A percentile compares a stretch with the other conserved stretches of the same genome.
phyloP scores from a whole-genome alignment of 2,329 filamentous ascomycete species.

The Pyrenophora tritici-repentis region DNA sequence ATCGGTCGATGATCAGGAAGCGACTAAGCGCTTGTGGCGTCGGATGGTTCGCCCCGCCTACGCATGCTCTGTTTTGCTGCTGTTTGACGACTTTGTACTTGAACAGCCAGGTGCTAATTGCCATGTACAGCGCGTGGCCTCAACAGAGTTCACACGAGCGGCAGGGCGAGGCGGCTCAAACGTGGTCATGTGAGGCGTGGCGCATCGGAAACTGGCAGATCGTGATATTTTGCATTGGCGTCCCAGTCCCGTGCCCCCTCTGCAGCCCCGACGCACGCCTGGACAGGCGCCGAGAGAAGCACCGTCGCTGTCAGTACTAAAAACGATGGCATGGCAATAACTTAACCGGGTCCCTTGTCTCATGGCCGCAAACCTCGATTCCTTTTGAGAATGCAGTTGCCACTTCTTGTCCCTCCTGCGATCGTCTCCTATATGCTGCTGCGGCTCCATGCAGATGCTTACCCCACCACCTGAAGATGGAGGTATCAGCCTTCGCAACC shows the following conservation, averaged over 20 bases:
- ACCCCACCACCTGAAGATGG: slow-evolving; percentile 23
- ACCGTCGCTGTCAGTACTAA: slow-evolving; percentile 4
- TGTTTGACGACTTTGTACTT: neutral
- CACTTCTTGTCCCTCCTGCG: neutral
- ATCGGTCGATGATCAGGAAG: slow-evolving; percentile 8
- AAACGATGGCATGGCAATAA: slow-evolving; percentile 1
- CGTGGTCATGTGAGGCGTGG: too few relatives aligned
- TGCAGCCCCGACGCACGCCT: slow-evolving; percentile 44
- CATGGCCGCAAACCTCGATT: neutral
- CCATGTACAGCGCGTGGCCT: neutral
- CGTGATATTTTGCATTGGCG: neutral
- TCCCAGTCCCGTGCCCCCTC: neutral
- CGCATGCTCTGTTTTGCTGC: neutral
- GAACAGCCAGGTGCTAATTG: too few relatives aligned
- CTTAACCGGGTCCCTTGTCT: neutral
- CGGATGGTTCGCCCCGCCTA: neutral
- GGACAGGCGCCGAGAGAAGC: slow-evolving; percentile 14
- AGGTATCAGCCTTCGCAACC: slow-evolving; percentile 10
- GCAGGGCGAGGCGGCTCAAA: too few relatives aligned
- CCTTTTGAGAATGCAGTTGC: slow-evolving; percentile 6
- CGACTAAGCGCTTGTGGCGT: slow-evolving; percentile 1
- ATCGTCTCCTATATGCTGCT: slow-evolving; percentile 2
- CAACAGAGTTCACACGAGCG: neutral
- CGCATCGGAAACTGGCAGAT: slow-evolving; percentile 6
- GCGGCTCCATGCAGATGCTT: slow-evolving; percentile 12